These are phyloP conservation scores for Pseudisothecium myosuroides DNA, from an alignment of 225 moss, liverwort and hornwort genomes.

Conservation along the genomic window DNA sequence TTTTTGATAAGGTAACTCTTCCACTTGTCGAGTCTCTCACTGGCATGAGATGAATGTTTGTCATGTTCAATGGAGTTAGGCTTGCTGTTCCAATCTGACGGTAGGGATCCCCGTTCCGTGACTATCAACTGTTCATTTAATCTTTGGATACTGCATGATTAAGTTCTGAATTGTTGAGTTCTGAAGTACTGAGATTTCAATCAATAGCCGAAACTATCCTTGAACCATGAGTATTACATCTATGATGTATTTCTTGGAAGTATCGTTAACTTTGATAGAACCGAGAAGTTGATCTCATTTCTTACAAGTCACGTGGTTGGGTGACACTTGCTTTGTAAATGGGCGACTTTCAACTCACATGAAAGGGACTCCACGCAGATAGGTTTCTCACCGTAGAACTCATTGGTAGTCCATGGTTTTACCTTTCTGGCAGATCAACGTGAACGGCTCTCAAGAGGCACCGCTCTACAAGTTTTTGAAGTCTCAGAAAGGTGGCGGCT, in stretches of 20 bases:
- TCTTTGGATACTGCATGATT: background rate
- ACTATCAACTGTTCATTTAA: background rate
- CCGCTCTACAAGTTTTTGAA: slow-evolving; percentile 83
- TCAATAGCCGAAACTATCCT: background rate
- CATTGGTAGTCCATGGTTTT: background rate
- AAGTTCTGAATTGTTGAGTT: background rate
- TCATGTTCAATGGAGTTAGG: background rate
- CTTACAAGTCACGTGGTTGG: background rate
- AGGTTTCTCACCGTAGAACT: background rate
- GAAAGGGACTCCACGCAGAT: background rate
- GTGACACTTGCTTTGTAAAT: background rate
- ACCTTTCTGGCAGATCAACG: slow-evolving; percentile 47
- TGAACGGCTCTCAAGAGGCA: slow-evolving; percentile 74
- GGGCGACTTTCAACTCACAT: background rate
- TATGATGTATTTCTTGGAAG: background rate
- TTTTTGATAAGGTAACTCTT: slow-evolving; percentile 73
- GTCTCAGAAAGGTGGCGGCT: slow-evolving; percentile 70
- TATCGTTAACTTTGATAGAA: background rate
- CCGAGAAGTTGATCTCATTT: background rate
- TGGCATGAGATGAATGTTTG: background rate
- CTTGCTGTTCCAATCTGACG: background rate
- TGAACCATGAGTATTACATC: background rate
- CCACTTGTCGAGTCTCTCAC: background rate
- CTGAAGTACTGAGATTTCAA: background rate
- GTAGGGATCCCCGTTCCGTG: background rate